These are phyloP conservation scores for Neopestalotiopsis sp. DNA, from an alignment of 2,329 filamentous ascomycete species.

Conservation along the genomic window DNA sequence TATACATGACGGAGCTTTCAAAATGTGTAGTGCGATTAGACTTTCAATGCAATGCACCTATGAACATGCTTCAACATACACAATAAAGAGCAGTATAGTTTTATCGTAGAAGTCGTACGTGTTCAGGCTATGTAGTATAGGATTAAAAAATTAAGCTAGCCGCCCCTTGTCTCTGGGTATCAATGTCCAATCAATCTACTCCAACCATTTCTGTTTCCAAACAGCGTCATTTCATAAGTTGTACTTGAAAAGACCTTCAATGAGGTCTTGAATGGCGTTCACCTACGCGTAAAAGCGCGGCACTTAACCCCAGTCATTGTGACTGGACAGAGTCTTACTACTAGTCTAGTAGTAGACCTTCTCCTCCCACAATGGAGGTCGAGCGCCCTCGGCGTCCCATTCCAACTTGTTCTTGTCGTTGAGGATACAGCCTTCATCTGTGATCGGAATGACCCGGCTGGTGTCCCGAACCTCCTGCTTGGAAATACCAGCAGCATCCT, in stretches of 20 bases:
- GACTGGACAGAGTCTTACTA: not conserved
- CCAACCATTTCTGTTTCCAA: not conserved
- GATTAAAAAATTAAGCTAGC: slow-evolving; percentile 4
- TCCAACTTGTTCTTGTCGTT: slow-evolving; percentile 67
- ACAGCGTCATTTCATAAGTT: not conserved
- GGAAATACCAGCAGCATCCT: slow-evolving; percentile 75
- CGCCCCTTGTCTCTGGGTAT: slow-evolving; percentile 4
- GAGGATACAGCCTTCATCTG: slow-evolving; percentile 76
- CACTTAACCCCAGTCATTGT: not conserved
- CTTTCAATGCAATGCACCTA: not conserved
- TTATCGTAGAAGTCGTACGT: slow-evolving; percentile 6
- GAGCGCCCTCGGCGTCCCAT: slow-evolving; percentile 39
- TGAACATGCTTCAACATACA: not conserved
- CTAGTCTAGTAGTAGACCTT: slow-evolving; percentile 38
- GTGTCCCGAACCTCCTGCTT: slow-evolving; percentile 79
- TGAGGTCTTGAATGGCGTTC: not conserved
- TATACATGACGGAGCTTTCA: too few species aligned
- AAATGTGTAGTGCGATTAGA: too few species aligned
- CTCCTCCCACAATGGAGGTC: slow-evolving; percentile 41
- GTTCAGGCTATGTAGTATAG: not conserved
- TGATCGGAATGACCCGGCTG: slow-evolving; percentile 74
- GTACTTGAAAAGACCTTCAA: not conserved
- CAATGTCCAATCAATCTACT: not conserved
- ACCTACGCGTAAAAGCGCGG: not conserved
- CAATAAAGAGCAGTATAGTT: not conserved